These are phyloP conservation scores for Oryza officinalis DNA, from an alignment of 176 grass and related monocot genomes.

Conservation along the genomic window DNA sequence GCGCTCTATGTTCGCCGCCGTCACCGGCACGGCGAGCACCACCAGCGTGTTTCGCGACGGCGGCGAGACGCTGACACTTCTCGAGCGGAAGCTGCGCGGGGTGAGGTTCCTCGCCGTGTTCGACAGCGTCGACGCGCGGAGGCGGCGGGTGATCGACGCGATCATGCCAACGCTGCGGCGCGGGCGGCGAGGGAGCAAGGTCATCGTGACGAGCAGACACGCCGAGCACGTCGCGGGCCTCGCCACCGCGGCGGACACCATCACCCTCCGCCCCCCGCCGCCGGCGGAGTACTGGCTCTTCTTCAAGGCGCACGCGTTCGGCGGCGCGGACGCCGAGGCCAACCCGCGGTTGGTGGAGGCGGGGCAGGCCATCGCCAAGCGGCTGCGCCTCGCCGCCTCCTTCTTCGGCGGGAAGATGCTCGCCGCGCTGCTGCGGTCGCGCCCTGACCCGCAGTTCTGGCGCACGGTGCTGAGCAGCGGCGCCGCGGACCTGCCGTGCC, in stretches of 20 bases:
- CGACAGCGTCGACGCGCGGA: constrained; percentile 18
- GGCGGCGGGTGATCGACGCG: constrained; percentile 4
- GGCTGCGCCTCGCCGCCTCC: neutral
- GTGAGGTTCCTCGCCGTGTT: constrained; percentile 33
- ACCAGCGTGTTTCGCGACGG: neutral
- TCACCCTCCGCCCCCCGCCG: neutral
- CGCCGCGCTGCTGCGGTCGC: constrained; percentile 8
- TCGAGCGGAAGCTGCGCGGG: neutral
- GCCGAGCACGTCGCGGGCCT: neutral
- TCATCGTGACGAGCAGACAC: constrained; percentile 22
- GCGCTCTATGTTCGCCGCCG: constrained; percentile 15
- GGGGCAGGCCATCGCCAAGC: neutral
- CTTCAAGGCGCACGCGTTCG: too few species aligned
- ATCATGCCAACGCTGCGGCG: constrained; percentile 24
- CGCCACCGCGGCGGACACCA: neutral
- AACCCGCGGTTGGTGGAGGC: neutral
- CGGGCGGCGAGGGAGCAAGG: constrained; percentile 24
- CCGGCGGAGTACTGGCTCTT: too few species aligned
- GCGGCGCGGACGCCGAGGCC: neutral
- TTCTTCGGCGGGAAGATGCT: constrained; percentile 12
- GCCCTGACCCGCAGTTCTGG: neutral
- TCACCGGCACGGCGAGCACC: neutral
- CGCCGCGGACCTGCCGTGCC: constrained; percentile 1
- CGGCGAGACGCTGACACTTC: neutral
- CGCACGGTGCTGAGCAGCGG: neutral